Evolutionary conservation across 1,284 basidiomycete genomes (phyloP), one percentile per base, ranked within the genome.

Genomic region (Ganoderma meredithae): DNA sequence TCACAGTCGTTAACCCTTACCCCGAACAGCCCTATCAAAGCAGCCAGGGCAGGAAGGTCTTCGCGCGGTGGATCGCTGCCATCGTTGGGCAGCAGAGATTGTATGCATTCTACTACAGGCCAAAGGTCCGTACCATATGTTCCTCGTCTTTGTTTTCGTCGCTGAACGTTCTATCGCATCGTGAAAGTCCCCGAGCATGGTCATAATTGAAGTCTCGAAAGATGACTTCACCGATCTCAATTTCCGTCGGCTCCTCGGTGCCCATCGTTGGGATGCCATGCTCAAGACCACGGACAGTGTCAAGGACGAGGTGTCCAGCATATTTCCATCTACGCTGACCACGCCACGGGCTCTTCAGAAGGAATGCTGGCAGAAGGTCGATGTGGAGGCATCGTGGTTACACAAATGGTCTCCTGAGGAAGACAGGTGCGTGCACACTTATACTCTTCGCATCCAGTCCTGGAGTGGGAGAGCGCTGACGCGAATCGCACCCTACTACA

Each of bases 21-120:
- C 91, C 90, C 0, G 82, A 83, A 9, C 76, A 83, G 27, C 81
- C 82, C 25, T 86, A 90, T 71, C 85, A 87, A 83, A 83, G 86
- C 60, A 70, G 86, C 0, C 75, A 78, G 36, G 88, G 91, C 69
- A 83, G 83, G 52, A 81, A 83, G 52, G 77, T 79, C 8, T 87
- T 89, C 70, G 84, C 84, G 8, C 82, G 80, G 65, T 93, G 91
- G 91, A 81, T 93, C n/a, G 88, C 89, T 0, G 84, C 83, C 63
- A 83, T 83, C 71, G 83, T 88, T 66, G 83, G 83, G 17, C 77
- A 79, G 47, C 76, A 86, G 0, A 76, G 82, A 17, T 77, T 92
- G 49, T 80, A 82, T 62, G 85, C 86, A 2, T 80, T 93, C 27
- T 86, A 86, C 71, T 82, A 90, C 75, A 91, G 90, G 72, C 90